Evolutionary conservation across 139 green algal genomes (phyloP).

Genomic region (Auxenochlorella pyrenoidosa): DNA sequence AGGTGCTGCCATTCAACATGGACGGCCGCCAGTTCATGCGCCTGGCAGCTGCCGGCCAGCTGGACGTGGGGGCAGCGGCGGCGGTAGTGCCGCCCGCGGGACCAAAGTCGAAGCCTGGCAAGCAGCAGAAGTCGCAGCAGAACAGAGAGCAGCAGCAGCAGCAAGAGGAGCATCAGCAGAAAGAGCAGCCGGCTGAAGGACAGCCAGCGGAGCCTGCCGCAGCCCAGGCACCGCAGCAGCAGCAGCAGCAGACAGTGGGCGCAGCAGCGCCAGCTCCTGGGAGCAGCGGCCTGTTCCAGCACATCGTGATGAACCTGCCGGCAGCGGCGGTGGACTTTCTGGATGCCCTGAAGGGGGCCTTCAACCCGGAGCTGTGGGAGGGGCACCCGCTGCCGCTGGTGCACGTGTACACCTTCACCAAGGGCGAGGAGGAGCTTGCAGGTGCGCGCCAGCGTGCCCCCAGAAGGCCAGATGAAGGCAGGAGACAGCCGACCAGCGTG

Average conservation of each 20-base stretch:
- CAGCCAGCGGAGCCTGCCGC: not conserved
- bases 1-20: slow-evolving; percentile 78
- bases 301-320: slow-evolving; percentile 95
- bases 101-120: not conserved
- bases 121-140: slow-evolving; percentile 9
- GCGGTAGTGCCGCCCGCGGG: not conserved
- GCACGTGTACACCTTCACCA: slow-evolving; percentile 94
- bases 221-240: not conserved
- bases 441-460: slow-evolving; percentile 51
- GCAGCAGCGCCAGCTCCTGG: slow-evolving; percentile 26
- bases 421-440: slow-evolving; percentile 68
- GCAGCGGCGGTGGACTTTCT: slow-evolving; percentile 91
- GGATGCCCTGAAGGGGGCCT: slow-evolving; percentile 82
- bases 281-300: slow-evolving; percentile 56
- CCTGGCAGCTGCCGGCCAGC: not conserved
- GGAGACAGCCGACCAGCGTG: too few species aligned
- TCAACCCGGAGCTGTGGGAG: slow-evolving; percentile 71
- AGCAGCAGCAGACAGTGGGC: not conserved
- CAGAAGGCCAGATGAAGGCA: not conserved
- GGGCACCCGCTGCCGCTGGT: slow-evolving; percentile 77
- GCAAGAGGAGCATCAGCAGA: not conserved
- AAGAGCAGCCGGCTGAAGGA: not conserved
- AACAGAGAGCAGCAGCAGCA: slow-evolving; percentile 6
- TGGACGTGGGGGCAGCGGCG: slow-evolving; percentile 1
- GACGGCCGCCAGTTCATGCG: slow-evolving; percentile 76